Conservation (phyloP, 345 rosid genomes). For the Rhodamnia rubescens region DNA sequence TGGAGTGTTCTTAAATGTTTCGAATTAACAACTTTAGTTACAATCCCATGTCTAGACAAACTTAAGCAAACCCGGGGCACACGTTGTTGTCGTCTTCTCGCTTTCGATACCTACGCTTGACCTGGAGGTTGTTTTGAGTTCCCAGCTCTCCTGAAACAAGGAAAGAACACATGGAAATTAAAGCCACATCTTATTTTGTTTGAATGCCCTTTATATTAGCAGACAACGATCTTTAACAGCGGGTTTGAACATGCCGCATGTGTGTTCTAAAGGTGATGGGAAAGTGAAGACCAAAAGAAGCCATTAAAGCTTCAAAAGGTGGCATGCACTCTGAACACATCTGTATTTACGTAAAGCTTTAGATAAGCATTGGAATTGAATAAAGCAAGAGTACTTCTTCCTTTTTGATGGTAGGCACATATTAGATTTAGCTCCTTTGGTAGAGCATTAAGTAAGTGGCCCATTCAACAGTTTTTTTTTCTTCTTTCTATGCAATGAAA, state of each 20-base stretch:
- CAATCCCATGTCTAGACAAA: neutral
- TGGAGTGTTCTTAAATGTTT: neutral
- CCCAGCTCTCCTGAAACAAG: slow-evolving; percentile 33
- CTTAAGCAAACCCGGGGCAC: neutral
- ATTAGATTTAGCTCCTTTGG: neutral
- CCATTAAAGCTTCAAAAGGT: neutral
- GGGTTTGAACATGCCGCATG: neutral
- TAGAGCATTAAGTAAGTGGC: neutral
- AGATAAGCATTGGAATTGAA: neutral
- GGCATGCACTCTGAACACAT: neutral
- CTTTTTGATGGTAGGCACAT: neutral
- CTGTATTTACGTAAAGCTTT: neutral
- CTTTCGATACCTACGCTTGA: slow-evolving; percentile 11
- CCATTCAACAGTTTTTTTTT: neutral
- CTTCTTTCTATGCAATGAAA: neutral
- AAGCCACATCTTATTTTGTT: neutral
- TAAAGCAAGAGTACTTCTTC: neutral
- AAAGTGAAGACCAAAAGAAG: neutral
- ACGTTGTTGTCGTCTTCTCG: neutral
- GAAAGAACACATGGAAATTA: neutral
- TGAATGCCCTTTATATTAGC: neutral
- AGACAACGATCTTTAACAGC: neutral
- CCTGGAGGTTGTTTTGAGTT: slow-evolving; percentile 50
- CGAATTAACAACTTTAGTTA: neutral
- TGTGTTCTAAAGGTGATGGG: neutral